Conservation (phyloP, 306 rosid species). For the Styphnolobium japonicum region DNA sequence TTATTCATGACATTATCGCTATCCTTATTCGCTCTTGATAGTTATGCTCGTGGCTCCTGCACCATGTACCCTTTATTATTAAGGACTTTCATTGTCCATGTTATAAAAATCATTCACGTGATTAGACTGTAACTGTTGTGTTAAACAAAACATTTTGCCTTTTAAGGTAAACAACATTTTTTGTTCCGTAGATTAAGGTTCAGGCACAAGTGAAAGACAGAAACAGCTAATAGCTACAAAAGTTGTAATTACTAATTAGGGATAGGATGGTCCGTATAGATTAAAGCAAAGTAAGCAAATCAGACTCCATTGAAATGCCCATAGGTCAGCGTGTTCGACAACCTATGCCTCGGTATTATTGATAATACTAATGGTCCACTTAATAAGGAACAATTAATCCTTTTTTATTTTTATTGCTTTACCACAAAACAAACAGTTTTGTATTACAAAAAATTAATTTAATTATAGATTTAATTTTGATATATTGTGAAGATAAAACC, state of each 20-base stretch:
- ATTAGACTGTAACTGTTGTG: background rate
- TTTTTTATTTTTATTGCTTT: background rate
- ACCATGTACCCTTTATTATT: background rate
- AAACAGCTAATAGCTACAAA: background rate
- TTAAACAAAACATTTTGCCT: background rate
- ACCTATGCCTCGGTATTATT: background rate
- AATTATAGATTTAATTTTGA: too few relatives aligned
- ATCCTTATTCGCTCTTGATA: too few relatives aligned
- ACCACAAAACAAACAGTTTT: background rate
- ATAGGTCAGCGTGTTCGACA: conserved; percentile 11
- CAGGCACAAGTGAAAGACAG: background rate
- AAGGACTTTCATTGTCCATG: background rate
- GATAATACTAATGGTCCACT: background rate
- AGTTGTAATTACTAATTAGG: background rate
- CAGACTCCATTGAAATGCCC: background rate
- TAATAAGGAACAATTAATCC: background rate
- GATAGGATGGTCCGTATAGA: background rate
- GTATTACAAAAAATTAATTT: too few relatives aligned
- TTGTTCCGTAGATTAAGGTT: conserved; percentile 17
- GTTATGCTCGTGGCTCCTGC: too few relatives aligned
- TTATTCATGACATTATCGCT: background rate
- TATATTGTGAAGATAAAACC: too few relatives aligned
- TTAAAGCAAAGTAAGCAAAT: background rate
- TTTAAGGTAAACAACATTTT: background rate
- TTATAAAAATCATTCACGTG: conserved; percentile 9